Evolutionary conservation across 1,139 yeast genomes (phyloP).

Genomic region (Arxiozyma slooffiae): DNA sequence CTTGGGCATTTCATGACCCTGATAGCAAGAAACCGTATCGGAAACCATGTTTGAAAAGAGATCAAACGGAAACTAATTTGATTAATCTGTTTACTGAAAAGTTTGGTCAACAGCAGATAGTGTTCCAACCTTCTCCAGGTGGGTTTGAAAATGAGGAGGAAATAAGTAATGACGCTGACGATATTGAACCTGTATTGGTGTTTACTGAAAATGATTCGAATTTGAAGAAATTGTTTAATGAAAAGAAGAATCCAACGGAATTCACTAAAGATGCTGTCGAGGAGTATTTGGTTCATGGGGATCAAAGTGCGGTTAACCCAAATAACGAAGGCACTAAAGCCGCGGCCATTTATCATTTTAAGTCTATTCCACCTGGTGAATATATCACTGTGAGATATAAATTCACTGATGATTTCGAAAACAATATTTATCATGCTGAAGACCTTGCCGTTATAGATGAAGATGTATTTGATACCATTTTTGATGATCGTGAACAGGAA

Average conservation of each 20-base stretch:
- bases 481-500: constrained; percentile 71
- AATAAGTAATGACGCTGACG: constrained; percentile 41
- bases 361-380: constrained; percentile 77
- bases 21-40: constrained; percentile 36
- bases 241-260: constrained; percentile 40
- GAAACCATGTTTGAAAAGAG: constrained; percentile 44
- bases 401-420: constrained; percentile 37
- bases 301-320: constrained; percentile 58
- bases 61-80: constrained; percentile 33
- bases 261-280: constrained; percentile 89
- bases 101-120: constrained; percentile 61
- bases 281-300: constrained; percentile 60
- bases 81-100: constrained; percentile 59
- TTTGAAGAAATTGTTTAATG: constrained; percentile 55
- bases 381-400: constrained; percentile 81
- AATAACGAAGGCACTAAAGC: constrained; percentile 60
- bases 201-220: constrained; percentile 91
- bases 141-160: constrained; percentile 24
- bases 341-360: constrained; percentile 75
- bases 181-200: constrained; percentile 56
- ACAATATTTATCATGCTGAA: constrained; percentile 19
- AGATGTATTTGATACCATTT: constrained; percentile 62
- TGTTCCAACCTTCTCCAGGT: constrained; percentile 89
- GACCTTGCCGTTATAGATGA: constrained; percentile 56
- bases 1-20: constrained; percentile 52